These are phyloP conservation scores for Xylaria polymorpha DNA, from an alignment of 2,329 filamentous ascomycete species.

Conservation along the genomic window DNA sequence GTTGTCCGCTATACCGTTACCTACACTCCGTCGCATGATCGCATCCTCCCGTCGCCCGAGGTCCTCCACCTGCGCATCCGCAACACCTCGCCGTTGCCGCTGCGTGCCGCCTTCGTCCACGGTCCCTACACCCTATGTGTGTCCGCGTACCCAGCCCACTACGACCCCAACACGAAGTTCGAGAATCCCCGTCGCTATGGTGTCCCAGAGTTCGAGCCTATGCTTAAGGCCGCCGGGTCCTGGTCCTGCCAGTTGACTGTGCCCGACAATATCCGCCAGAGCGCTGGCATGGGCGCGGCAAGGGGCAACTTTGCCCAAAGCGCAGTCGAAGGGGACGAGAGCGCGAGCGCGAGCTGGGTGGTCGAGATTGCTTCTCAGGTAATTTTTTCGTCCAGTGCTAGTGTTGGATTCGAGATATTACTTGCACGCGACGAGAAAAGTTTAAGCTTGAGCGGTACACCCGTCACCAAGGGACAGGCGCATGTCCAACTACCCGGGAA, in stretches of 20 bases:
- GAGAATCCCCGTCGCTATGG: constrained; percentile 76
- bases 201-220: constrained; percentile 91
- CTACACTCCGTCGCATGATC: constrained; percentile 89
- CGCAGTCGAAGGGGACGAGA: constrained; percentile 67
- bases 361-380: constrained; percentile 93
- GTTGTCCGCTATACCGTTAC: constrained; percentile 92
- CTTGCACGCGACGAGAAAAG: constrained; percentile 89
- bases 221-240: constrained; percentile 90
- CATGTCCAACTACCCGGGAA: constrained; percentile 74
- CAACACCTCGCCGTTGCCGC: constrained; percentile 89
- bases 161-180: constrained; percentile 84
- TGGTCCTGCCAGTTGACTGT: constrained; percentile 86
- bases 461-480: constrained; percentile 58
- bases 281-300: constrained; percentile 62
- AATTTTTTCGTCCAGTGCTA: constrained; percentile 89
- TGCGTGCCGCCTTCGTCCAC: constrained; percentile 95
- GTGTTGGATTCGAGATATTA: constrained; percentile 87
- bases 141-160: constrained; percentile 84
- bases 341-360: constrained; percentile 70
- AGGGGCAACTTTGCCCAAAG: constrained; percentile 60
- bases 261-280: constrained; percentile 79
- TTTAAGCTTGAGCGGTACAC: constrained; percentile 69
- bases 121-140: constrained; percentile 93
- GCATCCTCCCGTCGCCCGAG: constrained; percentile 86
- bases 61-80: constrained; percentile 87